These are phyloP conservation scores for Rhodosporidiobolus odoratus DNA, from an alignment of 768 basidiomycete genomes.

Conservation along the genomic window DNA sequence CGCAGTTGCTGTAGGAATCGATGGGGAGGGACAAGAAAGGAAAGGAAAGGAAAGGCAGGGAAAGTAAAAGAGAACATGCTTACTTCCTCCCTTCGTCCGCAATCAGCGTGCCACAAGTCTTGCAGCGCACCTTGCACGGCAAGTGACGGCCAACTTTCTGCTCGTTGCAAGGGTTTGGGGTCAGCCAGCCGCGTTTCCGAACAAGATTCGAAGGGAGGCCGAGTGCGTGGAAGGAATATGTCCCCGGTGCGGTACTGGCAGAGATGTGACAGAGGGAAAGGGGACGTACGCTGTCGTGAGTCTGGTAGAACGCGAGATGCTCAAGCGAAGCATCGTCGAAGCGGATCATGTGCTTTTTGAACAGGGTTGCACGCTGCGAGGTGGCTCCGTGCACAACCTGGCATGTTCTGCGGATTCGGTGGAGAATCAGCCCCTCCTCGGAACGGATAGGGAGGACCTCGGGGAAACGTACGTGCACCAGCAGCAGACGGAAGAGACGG, in stretches of 20 bases:
- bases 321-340: conserved; percentile 9
- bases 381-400: conserved; percentile 28
- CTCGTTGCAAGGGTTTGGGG: too few relatives aligned
- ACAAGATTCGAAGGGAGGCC: background rate
- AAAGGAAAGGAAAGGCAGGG: background rate
- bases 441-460: too few relatives aligned
- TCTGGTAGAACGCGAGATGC: conserved; percentile 29
- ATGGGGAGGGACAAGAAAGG: background rate
- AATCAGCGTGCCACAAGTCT: conserved; percentile 16
- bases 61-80: too few relatives aligned
- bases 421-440: background rate
- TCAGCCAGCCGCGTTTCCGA: background rate
- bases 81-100: conserved; percentile 28
- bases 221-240: background rate
- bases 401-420: conserved; percentile 7
- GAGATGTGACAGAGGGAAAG: too few relatives aligned
- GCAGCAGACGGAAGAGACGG: conserved; percentile 25
- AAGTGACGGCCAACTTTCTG: conserved; percentile 29
- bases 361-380: conserved; percentile 17
- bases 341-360: conserved; percentile 28
- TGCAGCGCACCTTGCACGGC: conserved; percentile 27
- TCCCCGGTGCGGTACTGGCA: too few relatives aligned
- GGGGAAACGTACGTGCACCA: conserved; percentile 12
- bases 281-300: conserved; percentile 6
- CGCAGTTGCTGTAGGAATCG: too few relatives aligned